A percentile compares a stretch with the other conserved stretches of the same genome.
These are phyloP conservation scores for Dioscorea alata DNA, from an alignment of 106 monocot species.

Conservation along the genomic window DNA sequence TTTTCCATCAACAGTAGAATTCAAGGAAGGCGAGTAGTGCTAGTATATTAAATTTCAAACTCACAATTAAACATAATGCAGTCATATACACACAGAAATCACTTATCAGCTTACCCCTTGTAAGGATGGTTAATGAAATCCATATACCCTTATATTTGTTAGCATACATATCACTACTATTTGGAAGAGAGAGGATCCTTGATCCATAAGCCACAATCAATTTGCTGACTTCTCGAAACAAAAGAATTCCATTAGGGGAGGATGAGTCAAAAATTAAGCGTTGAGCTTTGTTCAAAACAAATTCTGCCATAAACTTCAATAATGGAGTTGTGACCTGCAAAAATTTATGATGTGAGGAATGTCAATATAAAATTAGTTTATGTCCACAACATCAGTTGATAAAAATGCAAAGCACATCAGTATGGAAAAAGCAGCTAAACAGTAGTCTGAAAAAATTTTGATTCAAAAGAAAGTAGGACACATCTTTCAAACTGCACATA, in stretches of 20 bases:
- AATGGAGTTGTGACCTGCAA: constrained; percentile 92
- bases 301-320: constrained; percentile 93
- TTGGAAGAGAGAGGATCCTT: constrained; percentile 81
- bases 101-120: constrained; percentile 45
- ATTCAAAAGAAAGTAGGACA: no score
- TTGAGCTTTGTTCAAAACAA: constrained; percentile 86
- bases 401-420: no score
- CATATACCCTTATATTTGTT: constrained; percentile 97
- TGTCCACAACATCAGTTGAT: no score
- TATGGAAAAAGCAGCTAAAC: no score
- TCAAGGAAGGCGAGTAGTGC: no score
- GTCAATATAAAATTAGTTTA: no score
- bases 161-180: constrained; percentile 61
- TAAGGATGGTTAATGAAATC: constrained; percentile 80
- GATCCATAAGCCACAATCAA: constrained; percentile 87
- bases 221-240: constrained; percentile 98
- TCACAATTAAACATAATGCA: no score
- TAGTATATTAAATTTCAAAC: no score
- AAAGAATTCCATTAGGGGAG: constrained; percentile 95
- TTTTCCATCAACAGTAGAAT: no score
- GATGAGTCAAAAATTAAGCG: constrained; percentile 94
- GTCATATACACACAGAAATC: no score
- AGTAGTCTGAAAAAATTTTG: no score
- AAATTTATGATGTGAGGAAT: neutral
- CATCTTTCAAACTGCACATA: no score